Conservation (phyloP, 345 rosid species). For the Luvunga scandens region DNA sequence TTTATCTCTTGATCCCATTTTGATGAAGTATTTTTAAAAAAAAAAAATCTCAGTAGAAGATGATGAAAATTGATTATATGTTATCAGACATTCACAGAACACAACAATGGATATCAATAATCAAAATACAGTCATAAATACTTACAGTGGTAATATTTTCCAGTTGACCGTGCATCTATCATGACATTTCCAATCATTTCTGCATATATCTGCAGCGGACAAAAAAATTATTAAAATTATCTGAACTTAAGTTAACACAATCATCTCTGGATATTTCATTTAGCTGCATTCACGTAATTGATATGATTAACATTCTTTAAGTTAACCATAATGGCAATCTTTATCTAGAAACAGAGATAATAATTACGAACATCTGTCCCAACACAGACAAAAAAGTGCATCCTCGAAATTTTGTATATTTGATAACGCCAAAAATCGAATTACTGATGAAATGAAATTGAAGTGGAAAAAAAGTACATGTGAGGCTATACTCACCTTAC, state of each 20-base stretch:
- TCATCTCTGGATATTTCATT: neutral
- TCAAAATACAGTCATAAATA: constrained; percentile 1
- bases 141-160: constrained; percentile 98
- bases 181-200: constrained; percentile 99
- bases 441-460: neutral
- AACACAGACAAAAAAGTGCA: neutral
- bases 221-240: neutral
- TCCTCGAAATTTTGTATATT: neutral
- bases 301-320: neutral
- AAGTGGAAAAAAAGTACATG: neutral
- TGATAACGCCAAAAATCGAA: neutral
- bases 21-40: neutral
- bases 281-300: neutral
- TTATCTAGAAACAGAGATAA: neutral
- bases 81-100: neutral
- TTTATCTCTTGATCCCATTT: neutral
- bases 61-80: neutral
- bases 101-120: neutral
- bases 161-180: constrained; percentile 98
- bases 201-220: constrained; percentile 69
- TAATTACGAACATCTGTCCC: neutral
- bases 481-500: constrained; percentile 62
- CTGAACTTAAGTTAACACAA: neutral
- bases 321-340: neutral
- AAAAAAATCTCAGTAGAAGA: neutral